Evolutionary conservation across 129 eudicot species (phyloP).

Genomic region (Helianthus tuberosus): DNA sequence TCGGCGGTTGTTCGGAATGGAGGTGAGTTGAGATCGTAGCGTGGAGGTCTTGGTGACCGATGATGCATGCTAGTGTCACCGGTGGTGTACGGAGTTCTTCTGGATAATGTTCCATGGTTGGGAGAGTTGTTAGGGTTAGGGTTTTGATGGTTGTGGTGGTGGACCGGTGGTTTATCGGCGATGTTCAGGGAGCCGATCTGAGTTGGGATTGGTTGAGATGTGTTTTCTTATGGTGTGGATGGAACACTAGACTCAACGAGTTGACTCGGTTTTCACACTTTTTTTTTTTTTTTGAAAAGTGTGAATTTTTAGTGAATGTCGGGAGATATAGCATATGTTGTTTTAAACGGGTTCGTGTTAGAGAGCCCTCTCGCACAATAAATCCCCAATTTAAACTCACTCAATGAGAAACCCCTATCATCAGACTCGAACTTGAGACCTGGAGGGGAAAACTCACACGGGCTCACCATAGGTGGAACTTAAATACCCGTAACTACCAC

Average conservation of each 20-base stretch:
- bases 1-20: constrained; percentile 90
- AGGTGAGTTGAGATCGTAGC: constrained; percentile 78
- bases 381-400: no score
- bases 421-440: no score
- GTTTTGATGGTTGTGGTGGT: constrained; percentile 12
- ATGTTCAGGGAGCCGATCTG: constrained; percentile 19
- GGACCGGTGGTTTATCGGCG: constrained; percentile 27
- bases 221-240: not conserved
- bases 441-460: no score
- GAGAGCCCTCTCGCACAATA: no score
- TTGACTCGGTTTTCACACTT: constrained; percentile 21
- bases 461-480: no score
- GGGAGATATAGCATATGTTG: no score
- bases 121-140: constrained; percentile 21
- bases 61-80: constrained; percentile 61
- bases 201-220: constrained; percentile 6
- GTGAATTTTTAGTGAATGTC: no score
- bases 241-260: constrained; percentile 20
- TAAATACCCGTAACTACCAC: no score
- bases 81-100: constrained; percentile 97
- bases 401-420: no score
- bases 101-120: constrained; percentile 78
- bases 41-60: constrained; percentile 80
- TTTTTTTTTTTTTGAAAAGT: no score
- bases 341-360: no score